Conservation (phyloP, 345 rosid genomes). For the Euclidium syriacum region DNA sequence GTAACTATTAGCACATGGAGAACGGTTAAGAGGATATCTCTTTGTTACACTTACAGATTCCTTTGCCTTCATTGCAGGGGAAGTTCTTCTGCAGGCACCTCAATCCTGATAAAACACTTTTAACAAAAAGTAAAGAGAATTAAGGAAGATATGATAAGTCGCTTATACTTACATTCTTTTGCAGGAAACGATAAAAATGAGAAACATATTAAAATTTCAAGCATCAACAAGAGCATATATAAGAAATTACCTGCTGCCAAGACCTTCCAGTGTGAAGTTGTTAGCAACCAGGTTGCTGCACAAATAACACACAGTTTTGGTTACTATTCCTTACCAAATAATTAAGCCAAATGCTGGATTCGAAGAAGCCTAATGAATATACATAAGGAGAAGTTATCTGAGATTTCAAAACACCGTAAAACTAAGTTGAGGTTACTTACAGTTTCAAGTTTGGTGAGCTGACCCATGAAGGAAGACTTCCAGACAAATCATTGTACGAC, state of each 20-base stretch:
- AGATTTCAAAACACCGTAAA: neutral
- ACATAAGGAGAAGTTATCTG: neutral
- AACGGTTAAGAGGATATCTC: neutral
- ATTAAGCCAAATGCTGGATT: slow-evolving; percentile 6
- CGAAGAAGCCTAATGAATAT: slow-evolving; percentile 1
- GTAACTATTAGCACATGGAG: neutral
- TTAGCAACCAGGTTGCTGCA: slow-evolving; percentile 77
- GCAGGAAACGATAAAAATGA: neutral
- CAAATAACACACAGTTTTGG: slow-evolving; percentile 1
- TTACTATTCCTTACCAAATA: neutral
- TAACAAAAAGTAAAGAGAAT: neutral
- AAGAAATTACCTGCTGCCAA: slow-evolving; percentile 41
- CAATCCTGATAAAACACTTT: slow-evolving; percentile 39
- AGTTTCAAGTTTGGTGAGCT: slow-evolving; percentile 30
- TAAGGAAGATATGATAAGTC: neutral
- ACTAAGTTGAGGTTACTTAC: slow-evolving; percentile 30
- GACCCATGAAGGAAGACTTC: slow-evolving; percentile 68
- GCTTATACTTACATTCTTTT: neutral
- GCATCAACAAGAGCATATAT: neutral
- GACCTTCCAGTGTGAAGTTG: slow-evolving; percentile 45
- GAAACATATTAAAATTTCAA: neutral
- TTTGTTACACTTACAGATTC: slow-evolving; percentile 45
- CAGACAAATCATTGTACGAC: slow-evolving; percentile 55
- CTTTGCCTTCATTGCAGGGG: slow-evolving; percentile 49
- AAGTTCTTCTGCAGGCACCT: slow-evolving; percentile 58